Base-by-base conservation (phyloP, 1,139 yeast species). In the Yamadazyma friedrichii region DNA sequence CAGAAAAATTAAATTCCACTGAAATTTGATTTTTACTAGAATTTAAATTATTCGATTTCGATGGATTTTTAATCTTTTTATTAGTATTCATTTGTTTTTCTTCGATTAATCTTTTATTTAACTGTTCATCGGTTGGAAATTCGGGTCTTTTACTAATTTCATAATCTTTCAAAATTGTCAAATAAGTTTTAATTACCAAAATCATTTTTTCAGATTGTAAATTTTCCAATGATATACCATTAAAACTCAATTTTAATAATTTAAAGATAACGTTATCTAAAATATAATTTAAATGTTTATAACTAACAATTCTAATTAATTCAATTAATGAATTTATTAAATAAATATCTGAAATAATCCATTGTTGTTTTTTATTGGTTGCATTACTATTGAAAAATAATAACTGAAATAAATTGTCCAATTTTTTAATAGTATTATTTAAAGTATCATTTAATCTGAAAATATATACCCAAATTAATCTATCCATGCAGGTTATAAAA, bases 381-480 rank as follows among this genome's bases (percentile, higher is more conserved):
- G 61, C 62, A 13, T 53, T 54, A 5, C 70, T 66, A 11, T 69
- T 66, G 44, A 82, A 74, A 37, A 87, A 68, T 32, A 84, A 59
- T 6, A 79, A 51, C 38, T 78, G 76, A 53, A 83, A 79, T 25
- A 93, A 64, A 4, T 64, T 59, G 45, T 72, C 68, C 51, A 65
- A 55, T 48, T 61, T 55, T 58, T 88, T 84, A 2, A 91, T 80
- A 0, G 96, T 89, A 45, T 86, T 84, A 57, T 91, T 91, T 50
- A 91, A 67, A 0, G 97, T 85, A 52, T 94, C 98, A 0, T 95
- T 78, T 48, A 91, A 80, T 45, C 98, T 73, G 59, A 84, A 88
- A 26, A 91, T 65, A 55, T 86, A 93, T 0, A 91, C 95, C 98
- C 98, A 94, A 0, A 86, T 62, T 28, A 94, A 66, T 42, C 96